A percentile compares a stretch with the other conserved stretches of the same genome.
phyloP scores from a whole-genome alignment of 345 rosid species.

The Ceriops decandra region DNA sequence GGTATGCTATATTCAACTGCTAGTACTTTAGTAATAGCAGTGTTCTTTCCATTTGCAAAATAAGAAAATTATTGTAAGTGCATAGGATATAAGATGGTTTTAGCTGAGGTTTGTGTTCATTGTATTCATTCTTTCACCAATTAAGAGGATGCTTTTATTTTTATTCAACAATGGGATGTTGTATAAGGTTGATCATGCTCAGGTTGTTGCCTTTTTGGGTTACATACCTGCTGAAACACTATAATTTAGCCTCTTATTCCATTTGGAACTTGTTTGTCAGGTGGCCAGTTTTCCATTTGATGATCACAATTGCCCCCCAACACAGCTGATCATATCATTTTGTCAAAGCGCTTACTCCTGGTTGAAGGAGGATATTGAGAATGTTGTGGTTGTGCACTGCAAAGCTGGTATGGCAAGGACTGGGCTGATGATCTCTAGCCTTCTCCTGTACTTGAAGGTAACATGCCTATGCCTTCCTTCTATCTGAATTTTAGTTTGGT shows the following conservation, averaged over 20 bases:
- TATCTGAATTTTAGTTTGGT: neutral
- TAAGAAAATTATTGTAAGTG: neutral
- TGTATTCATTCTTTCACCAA: neutral
- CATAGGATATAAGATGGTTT: neutral
- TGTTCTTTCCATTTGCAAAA: too few relatives aligned
- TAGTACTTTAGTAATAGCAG: neutral
- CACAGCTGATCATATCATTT: conserved; percentile 65
- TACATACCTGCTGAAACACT: neutral
- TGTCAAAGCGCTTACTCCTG: conserved; percentile 86
- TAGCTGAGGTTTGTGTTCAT: neutral
- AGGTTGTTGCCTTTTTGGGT: neutral
- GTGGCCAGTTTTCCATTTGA: conserved; percentile 91
- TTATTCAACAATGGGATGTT: neutral
- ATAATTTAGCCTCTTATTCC: conserved; percentile 2
- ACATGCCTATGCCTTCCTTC: neutral
- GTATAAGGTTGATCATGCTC: conserved; percentile 1
- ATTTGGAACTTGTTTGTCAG: conserved; percentile 33
- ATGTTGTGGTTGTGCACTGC: conserved; percentile 88
- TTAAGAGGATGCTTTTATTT: neutral
- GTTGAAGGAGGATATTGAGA: conserved; percentile 90
- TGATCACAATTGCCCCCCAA: conserved; percentile 89
- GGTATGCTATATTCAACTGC: conserved; percentile 35
- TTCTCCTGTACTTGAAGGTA: conserved; percentile 73
- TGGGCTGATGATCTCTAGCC: conserved; percentile 88
- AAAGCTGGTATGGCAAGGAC: conserved; percentile 97